phyloP scores from a whole-genome alignment of 2,329 filamentous ascomycete genomes.

The Allantophomopsis lycopodina region DNA sequence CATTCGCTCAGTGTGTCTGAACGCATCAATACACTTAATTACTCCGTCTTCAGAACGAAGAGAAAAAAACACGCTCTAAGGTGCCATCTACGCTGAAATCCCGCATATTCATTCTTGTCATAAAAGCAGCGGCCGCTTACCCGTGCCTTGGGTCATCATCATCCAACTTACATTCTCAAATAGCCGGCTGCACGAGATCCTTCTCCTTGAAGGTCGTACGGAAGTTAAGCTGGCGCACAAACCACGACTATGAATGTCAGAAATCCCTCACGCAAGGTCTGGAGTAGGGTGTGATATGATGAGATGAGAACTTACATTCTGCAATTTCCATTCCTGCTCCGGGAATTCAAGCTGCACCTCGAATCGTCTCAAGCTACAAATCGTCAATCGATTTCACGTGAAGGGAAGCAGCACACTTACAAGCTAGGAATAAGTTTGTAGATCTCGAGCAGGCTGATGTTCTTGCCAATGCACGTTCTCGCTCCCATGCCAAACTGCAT shows the following conservation, averaged over 20 bases:
- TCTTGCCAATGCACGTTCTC: slow-evolving; percentile 58
- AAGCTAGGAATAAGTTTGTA: slow-evolving; percentile 52
- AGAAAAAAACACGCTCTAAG: too few relatives aligned
- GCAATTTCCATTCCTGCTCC: slow-evolving; percentile 38
- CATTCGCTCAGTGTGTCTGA: too few relatives aligned
- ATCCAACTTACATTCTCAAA: background rate
- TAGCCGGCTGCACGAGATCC: slow-evolving; percentile 8
- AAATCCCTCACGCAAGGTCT: too few relatives aligned
- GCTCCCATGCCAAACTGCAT: slow-evolving; percentile 62
- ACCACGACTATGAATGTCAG: slow-evolving; percentile 28
- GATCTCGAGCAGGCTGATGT: slow-evolving; percentile 47
- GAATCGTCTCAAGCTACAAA: background rate
- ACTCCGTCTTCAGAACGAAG: too few relatives aligned
- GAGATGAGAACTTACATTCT: slow-evolving; percentile 24
- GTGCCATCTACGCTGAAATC: too few relatives aligned
- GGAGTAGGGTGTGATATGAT: too few relatives aligned
- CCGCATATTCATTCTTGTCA: too few relatives aligned
- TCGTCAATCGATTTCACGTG: background rate
- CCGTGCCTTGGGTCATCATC: too few relatives aligned
- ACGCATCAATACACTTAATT: too few relatives aligned
- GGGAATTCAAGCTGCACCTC: slow-evolving; percentile 41
- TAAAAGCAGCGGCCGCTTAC: too few relatives aligned
- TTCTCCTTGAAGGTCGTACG: slow-evolving; percentile 14
- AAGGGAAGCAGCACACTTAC: slow-evolving; percentile 28
- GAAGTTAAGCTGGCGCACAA: slow-evolving; percentile 46